Base-by-base conservation (phyloP, 1,139 yeast genomes). In the Pneumocystis sp. region DNA sequence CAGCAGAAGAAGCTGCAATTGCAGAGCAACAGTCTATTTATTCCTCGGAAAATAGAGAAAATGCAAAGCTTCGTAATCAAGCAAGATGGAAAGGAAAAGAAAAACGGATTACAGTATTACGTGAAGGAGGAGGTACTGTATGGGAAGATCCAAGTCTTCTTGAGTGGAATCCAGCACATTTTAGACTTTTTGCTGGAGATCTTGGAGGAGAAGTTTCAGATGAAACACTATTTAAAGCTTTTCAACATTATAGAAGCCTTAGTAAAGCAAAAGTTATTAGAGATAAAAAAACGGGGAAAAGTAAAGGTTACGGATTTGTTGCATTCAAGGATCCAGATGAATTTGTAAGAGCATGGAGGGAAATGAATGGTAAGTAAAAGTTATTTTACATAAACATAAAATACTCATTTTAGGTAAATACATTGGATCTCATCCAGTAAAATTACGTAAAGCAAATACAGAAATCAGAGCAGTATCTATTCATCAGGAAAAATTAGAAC, bases 211-310 rank as follows among this genome's bases (percentile, higher is more conserved):
- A 90, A 71, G 86, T 90, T 57, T 85, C 87, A 72, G 96, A 90
- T 74, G 95, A 87, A 70, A 75, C 82, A 25, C 79, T 90, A 69
- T 79, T 79, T 64, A 77, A 75, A 62, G 81, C 87, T 7, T 90
- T 90, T 73, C 71, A 78, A n/a, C 78, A 78, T 65, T 87, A 83
- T 74, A 78, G 79, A 29, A 82, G 90, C 3, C 78, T 87, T 71
- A 78, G 84, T 64, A 95, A 89, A 73, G 96, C 96, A 21, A 91
- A 89, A 71, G 96, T 90, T 57, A 90, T 90, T 96, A 89, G 96
- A 96, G 96, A 90, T 75, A 89, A 89, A 95, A 91, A 87, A 73
- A 87, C 95, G 31, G 91, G 95, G 50, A 79, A 96, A 73, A 87
- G 95, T 4, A 81, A 96, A 76, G 96, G 96, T 29, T 90, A 89